Base-by-base conservation (phyloP, 495 filamentous ascomycete species). In the Neohortaea acidophila region DNA sequence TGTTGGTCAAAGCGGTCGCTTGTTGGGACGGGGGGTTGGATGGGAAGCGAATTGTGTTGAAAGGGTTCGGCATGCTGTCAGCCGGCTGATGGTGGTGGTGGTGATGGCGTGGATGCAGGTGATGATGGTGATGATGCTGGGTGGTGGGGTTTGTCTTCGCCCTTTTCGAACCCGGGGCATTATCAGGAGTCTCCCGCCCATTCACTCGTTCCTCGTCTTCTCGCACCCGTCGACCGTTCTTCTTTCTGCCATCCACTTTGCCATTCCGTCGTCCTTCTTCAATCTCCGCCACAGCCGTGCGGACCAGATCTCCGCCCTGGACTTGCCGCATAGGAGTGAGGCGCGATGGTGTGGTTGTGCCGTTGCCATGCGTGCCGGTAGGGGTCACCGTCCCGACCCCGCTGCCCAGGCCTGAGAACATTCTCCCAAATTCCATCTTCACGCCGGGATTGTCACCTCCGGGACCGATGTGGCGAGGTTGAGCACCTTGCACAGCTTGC, bases 401-500 rank as follows among this genome's bases (percentile, higher is more conserved):
- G 57, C 78, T 86, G 26, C 85, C 84, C 48, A 94, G 79, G 14
- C 85, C 85, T 2, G 81, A 79, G 59, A 93, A 94, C 62, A 93
- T 87, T 21, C 81, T 72, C 7, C 84, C 84, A 53, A 93, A 80
- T 50, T 92, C 85, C 54, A 75, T 85, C 65, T 92, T 93, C 51
- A 94, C 85, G 8, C 74, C 73, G 0, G 84, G 76, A 46, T 89
- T 84, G 48, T 91, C 84, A 4, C 75, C 79, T 17, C 73, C 72
- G 2, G 81, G 79, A 11, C 79, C 79, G 23, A 76, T 66, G 23
- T 74, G 67, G 45, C 81, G 79, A 21, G 75, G 79, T 59, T 91
- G 84, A 4, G 83, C 85, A 13, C 85, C 85, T 51, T 94, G 85
- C 2, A 94, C 85, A 8, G 85, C 84, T 59, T 94, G 85, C 4